A percentile compares a stretch with the other conserved stretches of the same genome.
Evolutionary conservation across 345 rosid genomes (phyloP).

Genomic region (Camelina sativa): DNA sequence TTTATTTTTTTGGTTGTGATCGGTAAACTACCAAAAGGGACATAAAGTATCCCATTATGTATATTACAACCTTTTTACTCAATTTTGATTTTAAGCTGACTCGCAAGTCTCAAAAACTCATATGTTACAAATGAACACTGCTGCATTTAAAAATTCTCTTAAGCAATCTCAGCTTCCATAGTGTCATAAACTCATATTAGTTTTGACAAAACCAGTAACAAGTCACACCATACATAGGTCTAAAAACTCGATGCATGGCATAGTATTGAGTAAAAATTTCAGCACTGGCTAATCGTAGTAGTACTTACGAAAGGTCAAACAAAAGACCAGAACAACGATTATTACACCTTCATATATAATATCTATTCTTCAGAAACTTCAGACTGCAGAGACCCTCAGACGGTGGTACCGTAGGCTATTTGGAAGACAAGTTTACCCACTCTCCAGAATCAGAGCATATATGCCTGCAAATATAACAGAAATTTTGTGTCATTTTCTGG

Average conservation of each 20-base stretch:
- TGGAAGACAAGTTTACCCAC: neutral
- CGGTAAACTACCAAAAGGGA: too few species aligned
- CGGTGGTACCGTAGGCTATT: neutral
- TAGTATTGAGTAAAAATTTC: neutral
- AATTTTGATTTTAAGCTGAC: too few species aligned
- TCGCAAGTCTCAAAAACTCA: neutral
- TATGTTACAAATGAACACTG: neutral
- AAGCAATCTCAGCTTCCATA: constrained; percentile 13
- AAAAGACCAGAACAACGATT: constrained; percentile 18
- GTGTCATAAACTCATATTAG: neutral
- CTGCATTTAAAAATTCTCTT: neutral
- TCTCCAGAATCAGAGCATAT: neutral
- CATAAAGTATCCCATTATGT: too few species aligned
- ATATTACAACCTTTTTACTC: too few species aligned
- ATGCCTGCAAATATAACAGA: constrained; percentile 27
- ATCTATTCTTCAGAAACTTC: neutral
- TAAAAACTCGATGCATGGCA: neutral
- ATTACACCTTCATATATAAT: constrained; percentile 4
- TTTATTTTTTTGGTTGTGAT: too few species aligned
- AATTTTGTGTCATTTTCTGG: neutral
- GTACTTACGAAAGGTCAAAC: constrained; percentile 1
- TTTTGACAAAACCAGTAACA: constrained; percentile 14
- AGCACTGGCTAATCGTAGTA: constrained; percentile 10
- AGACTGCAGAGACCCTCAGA: constrained; percentile 14
- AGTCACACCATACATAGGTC: neutral